Evolutionary conservation across 1,284 basidiomycete genomes (phyloP).

Genomic region (Ceratobasidium sp.): DNA sequence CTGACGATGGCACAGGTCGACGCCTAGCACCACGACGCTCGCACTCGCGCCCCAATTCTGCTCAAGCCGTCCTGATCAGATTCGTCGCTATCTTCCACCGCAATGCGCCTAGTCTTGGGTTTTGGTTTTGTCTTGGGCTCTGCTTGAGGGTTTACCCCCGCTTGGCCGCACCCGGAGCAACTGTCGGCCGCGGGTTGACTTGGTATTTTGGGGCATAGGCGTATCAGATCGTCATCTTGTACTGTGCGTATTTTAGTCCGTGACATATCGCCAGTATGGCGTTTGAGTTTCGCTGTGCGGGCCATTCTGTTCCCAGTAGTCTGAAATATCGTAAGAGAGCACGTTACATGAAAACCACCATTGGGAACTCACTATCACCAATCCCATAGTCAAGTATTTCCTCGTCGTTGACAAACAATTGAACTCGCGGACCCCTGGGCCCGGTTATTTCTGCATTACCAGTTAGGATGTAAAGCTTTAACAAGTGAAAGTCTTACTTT

Average conservation of each 20-base stretch:
- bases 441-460: conserved; percentile 48
- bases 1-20: background rate
- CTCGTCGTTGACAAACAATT: conserved; percentile 56
- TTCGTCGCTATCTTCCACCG: conserved; percentile 18
- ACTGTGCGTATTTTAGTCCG: background rate
- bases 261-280: conserved; percentile 15
- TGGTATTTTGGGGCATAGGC: conserved; percentile 2
- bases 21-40: background rate
- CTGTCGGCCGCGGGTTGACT: background rate
- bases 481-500: conserved; percentile 58
- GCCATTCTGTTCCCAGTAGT: conserved; percentile 30
- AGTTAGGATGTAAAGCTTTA: conserved; percentile 1
- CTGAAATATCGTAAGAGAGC: background rate
- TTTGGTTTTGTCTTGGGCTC: conserved; percentile 30
- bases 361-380: conserved; percentile 56
- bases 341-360: background rate
- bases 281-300: background rate
- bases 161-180: background rate
- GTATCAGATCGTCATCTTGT: conserved; percentile 34
- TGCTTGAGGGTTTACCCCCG: background rate
- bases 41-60: background rate
- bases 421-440: conserved; percentile 55
- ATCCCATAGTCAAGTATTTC: conserved; percentile 65
- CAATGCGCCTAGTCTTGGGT: conserved; percentile 19
- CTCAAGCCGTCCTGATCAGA: conserved; percentile 21